Evolutionary conservation across 495 filamentous ascomycete genomes (phyloP).

Genomic region (Tuber umbilicatum): DNA sequence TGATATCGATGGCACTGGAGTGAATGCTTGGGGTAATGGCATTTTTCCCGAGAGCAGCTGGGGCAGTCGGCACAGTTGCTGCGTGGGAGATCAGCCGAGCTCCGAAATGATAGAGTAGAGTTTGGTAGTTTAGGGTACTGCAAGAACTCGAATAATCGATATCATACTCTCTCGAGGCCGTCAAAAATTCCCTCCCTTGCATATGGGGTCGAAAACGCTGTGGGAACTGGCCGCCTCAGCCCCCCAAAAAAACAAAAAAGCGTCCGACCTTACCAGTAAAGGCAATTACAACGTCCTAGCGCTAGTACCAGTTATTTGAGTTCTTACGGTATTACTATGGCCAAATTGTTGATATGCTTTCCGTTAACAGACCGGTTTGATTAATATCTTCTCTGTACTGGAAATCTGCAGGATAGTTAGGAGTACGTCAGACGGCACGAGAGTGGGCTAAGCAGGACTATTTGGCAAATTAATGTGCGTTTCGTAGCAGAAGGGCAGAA

Average conservation of each 20-base stretch:
- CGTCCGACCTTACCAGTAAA: too few relatives aligned
- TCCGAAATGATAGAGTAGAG: background rate
- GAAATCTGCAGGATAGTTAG: background rate
- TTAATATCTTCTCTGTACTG: background rate
- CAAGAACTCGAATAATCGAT: too few relatives aligned
- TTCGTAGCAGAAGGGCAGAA: background rate
- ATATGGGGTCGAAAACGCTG: too few relatives aligned
- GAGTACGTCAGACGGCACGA: background rate
- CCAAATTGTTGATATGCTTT: background rate
- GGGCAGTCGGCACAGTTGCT: background rate
- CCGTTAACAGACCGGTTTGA: background rate
- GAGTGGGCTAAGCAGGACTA: background rate
- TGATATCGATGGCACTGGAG: background rate
- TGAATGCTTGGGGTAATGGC: background rate
- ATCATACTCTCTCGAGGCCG: too few relatives aligned
- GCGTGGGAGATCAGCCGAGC: background rate
- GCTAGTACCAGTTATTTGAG: too few relatives aligned
- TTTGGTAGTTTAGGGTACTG: background rate
- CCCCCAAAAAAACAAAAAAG: too few relatives aligned
- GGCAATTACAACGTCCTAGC: too few relatives aligned
- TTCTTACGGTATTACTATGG: background rate
- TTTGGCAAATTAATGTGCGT: background rate
- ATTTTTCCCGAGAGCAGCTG: background rate
- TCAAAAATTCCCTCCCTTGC: too few relatives aligned
- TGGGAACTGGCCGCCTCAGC: too few relatives aligned